Base-by-base conservation (phyloP, 495 filamentous ascomycete species). In the Trichoderma reesei region DNA sequence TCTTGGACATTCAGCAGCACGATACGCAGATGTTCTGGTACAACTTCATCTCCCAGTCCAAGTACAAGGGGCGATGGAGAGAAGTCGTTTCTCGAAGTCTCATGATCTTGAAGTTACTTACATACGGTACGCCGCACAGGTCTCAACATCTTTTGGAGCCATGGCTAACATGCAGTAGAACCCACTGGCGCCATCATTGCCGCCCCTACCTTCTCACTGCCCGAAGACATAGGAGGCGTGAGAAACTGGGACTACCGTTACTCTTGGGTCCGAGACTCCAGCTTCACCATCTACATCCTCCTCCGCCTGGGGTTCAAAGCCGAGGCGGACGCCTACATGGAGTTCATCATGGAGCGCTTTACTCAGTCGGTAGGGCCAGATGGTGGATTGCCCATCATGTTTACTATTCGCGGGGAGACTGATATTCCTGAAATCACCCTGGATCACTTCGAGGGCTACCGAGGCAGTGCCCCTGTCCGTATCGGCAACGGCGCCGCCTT, bases 221-320 rank as follows among this genome's bases (percentile, higher is more conserved):
- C 87, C 0, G 88, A 90, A 70, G 84, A 87, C 61, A 83, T 90
- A 36, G 88, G 87, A 5, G 88, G 88, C 38, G 74, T 77, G 14
- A 70, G 80, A n/a, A 90, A 90, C 67, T 90, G 87, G 87, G 87
- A 90, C 68, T 90, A 90, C 69, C 81, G 88, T 9, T 90, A 82
- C 71, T 87, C 81, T 44, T 90, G 88, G 88, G 85, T 90, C 46
- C 80, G 88, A 39, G 88, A 90, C 70, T 85, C 85, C 0, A 85
- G 85, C 56, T 90, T 90, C 73, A 89, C 86, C 5, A 83, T 90
- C 64, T 90, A 90, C 70, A 88, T 89, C 66, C 79, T 90, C 20
- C 79, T 90, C 10, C 85, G 88, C 26, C 82, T 89, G 69, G 88
- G 88, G 44, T 90, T 90, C 73, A 85, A 77, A n/a, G 79, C 84